phyloP scores from a whole-genome alignment of 352 stramenopile genomes.

The Globisporangium radiosum region DNA sequence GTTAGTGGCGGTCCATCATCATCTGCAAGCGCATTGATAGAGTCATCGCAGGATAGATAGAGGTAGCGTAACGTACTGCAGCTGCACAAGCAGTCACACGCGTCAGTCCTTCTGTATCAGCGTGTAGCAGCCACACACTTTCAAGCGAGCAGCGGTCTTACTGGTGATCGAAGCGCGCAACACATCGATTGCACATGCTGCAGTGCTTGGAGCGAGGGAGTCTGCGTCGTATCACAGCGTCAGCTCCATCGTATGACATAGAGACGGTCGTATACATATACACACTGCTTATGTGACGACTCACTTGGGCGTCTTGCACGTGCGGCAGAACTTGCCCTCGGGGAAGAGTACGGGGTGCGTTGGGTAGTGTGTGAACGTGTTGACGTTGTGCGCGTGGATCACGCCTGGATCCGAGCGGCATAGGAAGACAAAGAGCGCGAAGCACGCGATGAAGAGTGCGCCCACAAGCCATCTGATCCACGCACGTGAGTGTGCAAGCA shows the following conservation, averaged over 20 bases:
- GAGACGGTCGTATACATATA: too few species aligned
- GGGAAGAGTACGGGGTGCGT: conserved; percentile 78
- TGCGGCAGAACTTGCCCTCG: conserved; percentile 74
- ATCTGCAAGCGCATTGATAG: not conserved
- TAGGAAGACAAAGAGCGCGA: conserved; percentile 62
- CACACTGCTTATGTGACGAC: conserved; percentile 3
- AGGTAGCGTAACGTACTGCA: conserved; percentile 21
- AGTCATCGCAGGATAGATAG: not conserved
- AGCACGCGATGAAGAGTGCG: conserved; percentile 46
- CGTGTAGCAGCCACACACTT: not conserved
- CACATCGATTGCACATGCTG: conserved; percentile 81
- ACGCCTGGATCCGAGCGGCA: conserved; percentile 70
- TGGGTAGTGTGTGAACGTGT: conserved; percentile 53
- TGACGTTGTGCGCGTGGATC: conserved; percentile 47
- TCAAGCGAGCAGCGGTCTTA: conserved; percentile 23
- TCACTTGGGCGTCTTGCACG: conserved; percentile 85
- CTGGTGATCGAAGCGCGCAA: conserved; percentile 88
- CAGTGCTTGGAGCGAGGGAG: conserved; percentile 88
- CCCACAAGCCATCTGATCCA: conserved; percentile 31
- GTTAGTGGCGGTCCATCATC: not conserved
- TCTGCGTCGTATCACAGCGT: conserved; percentile 15
- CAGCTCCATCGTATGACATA: not conserved
- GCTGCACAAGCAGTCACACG: conserved; percentile 7
- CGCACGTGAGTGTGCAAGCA: not conserved
- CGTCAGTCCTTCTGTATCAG: not conserved